phyloP scores from a whole-genome alignment of 106 monocot genomes.

The Allium sativum region DNA sequence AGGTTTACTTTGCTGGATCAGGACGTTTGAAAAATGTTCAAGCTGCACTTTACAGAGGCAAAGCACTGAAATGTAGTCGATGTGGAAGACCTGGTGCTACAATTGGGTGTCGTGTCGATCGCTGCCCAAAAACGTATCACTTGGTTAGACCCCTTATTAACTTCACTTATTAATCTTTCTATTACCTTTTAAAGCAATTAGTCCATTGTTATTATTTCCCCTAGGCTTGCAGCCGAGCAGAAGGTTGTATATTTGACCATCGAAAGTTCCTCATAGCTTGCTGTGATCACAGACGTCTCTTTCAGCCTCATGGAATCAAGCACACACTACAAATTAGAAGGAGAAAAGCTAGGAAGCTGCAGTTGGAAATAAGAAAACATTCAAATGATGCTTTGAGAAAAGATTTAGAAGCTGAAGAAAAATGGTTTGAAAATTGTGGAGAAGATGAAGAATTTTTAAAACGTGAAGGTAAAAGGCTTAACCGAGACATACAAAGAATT shows the following conservation, averaged over 20 bases:
- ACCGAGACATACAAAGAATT: constrained; percentile 83
- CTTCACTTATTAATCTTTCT: no score
- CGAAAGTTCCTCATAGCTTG: constrained; percentile 95
- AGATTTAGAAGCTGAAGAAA: constrained; percentile 88
- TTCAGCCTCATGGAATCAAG: constrained; percentile 72
- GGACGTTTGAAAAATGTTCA: constrained; percentile 89
- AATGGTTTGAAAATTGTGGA: constrained; percentile 89
- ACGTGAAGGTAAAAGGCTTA: constrained; percentile 83
- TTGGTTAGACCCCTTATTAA: constrained; percentile 28
- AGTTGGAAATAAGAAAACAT: constrained; percentile 52
- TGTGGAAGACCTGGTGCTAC: constrained; percentile 98
- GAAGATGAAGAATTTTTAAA: constrained; percentile 98
- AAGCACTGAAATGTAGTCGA: constrained; percentile 84
- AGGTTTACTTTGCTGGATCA: constrained; percentile 96
- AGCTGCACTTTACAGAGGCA: constrained; percentile 90
- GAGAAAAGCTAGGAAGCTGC: constrained; percentile 65
- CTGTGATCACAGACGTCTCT: constrained; percentile 67
- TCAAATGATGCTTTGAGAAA: constrained; percentile 76
- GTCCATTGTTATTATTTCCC: constrained; percentile 1
- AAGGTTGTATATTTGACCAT: constrained; percentile 91
- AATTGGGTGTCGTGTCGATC: constrained; percentile 94
- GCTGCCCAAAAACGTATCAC: constrained; percentile 92
- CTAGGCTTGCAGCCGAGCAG: constrained; percentile 91
- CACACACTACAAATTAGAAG: constrained; percentile 46
- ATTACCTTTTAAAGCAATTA: no score